These are phyloP conservation scores for Gnaphalium uliginosum DNA, from an alignment of 129 eudicot genomes.

Conservation along the genomic window DNA sequence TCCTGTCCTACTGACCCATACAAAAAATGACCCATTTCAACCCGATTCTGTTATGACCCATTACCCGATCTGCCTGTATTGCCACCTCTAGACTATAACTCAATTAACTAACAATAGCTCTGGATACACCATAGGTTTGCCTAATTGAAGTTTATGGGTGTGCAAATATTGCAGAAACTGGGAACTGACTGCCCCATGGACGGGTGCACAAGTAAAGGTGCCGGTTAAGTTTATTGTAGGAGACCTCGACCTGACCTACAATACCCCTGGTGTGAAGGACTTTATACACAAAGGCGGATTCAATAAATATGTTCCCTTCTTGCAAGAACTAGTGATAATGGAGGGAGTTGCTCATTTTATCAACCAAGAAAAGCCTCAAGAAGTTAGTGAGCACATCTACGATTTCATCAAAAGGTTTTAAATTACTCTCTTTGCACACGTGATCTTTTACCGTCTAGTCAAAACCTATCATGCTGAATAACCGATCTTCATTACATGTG, in stretches of 20 bases:
- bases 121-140: not conserved
- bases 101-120: not conserved
- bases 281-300: constrained; percentile 74
- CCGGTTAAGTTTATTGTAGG: constrained; percentile 87
- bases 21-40: not conserved
- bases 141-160: not conserved
- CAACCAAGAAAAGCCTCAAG: constrained; percentile 70
- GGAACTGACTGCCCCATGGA: constrained; percentile 78
- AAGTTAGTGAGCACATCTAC: constrained; percentile 57
- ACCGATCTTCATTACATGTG: not conserved
- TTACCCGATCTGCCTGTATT: no score
- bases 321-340: constrained; percentile 87
- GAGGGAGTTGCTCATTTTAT: constrained; percentile 83
- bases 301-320: constrained; percentile 60
- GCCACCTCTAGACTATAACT: not conserved
- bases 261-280: constrained; percentile 76
- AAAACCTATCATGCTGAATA: not conserved
- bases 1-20: not conserved
- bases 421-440: constrained; percentile 12
- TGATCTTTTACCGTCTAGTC: not conserved
- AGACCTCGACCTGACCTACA: constrained; percentile 77
- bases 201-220: constrained; percentile 72
- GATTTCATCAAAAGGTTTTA: constrained; percentile 74
- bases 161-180: constrained; percentile 53
- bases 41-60: not conserved